Percentiles rank a stretch among this genome's conserved stretches.
Evolutionary conservation across 208 protist genomes (phyloP).

Genomic region (Leishmania guyanensis): DNA sequence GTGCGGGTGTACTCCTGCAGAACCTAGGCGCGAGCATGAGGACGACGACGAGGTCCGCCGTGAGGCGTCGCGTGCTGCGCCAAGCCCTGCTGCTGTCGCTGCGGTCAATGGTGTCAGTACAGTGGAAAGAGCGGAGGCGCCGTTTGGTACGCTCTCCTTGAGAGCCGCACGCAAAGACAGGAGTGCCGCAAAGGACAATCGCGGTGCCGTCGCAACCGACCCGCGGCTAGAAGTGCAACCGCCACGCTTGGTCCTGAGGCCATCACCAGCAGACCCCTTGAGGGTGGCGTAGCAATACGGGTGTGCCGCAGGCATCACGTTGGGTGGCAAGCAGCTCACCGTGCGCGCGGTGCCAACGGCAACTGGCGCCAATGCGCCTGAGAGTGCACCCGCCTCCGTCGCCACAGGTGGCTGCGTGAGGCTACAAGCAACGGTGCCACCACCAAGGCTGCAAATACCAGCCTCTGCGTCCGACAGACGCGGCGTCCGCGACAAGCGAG

Average conservation of each 20-base stretch:
- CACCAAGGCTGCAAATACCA: not conserved
- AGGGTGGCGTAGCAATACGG: constrained; percentile 24
- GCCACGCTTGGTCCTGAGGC: not conserved
- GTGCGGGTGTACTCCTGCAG: not conserved
- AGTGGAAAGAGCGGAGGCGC: not conserved
- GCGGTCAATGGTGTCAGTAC: not conserved
- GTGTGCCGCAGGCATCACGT: constrained; percentile 22
- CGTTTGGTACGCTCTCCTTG: not conserved
- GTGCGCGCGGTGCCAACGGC: not conserved
- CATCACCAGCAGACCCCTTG: not conserved
- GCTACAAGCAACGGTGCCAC: not conserved
- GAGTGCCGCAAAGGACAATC: not conserved
- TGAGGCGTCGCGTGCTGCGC: not conserved
- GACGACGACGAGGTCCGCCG: constrained; percentile 1
- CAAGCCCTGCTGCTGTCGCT: not conserved
- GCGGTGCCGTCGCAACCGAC: not conserved
- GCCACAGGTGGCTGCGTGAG: not conserved
- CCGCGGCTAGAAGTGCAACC: not conserved
- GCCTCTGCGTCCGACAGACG: not conserved
- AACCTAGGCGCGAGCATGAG: not conserved
- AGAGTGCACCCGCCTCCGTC: not conserved
- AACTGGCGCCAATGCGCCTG: not conserved
- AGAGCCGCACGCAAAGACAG: not conserved
- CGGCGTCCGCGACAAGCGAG: not conserved
- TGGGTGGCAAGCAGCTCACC: not conserved